Evolutionary conservation across 495 filamentous ascomycete genomes (phyloP).

Genomic region (Talaromyces ruber): DNA sequence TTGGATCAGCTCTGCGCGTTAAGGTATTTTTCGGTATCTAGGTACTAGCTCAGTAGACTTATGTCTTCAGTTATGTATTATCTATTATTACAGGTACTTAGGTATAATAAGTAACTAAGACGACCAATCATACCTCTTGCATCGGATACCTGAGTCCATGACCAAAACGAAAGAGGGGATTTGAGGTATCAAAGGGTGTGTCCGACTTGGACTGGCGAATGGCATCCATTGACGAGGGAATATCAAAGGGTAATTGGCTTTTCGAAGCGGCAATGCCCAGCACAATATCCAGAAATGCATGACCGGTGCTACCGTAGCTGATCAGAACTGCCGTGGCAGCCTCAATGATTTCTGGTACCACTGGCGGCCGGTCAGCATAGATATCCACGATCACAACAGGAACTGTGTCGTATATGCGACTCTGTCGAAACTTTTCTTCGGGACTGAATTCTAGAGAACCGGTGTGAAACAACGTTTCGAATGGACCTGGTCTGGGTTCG

Average conservation of each 20-base stretch:
- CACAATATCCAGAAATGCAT: not conserved
- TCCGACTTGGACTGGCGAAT: not conserved
- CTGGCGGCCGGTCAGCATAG: not conserved
- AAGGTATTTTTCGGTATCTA: too few species aligned
- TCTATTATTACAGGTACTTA: too few species aligned
- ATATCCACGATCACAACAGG: not conserved
- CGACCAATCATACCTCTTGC: too few species aligned
- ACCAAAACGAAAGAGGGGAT: not conserved
- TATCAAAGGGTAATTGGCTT: not conserved
- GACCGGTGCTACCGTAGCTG: not conserved
- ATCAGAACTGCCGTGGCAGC: not conserved
- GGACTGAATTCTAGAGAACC: constrained; percentile 25
- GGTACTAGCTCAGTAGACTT: too few species aligned
- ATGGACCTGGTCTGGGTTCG: constrained; percentile 18
- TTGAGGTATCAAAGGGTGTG: not conserved
- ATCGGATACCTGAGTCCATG: too few species aligned
- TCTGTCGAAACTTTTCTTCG: constrained; percentile 19
- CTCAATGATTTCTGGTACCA: not conserved
- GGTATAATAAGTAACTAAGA: too few species aligned
- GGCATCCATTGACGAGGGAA: not conserved
- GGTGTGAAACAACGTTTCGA: constrained; percentile 21
- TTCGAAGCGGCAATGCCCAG: not conserved
- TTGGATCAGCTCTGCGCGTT: too few species aligned
- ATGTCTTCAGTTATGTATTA: too few species aligned
- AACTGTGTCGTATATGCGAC: not conserved